phyloP scores from a whole-genome alignment of 352 stramenopile species.

The Pythium apleroticum region DNA sequence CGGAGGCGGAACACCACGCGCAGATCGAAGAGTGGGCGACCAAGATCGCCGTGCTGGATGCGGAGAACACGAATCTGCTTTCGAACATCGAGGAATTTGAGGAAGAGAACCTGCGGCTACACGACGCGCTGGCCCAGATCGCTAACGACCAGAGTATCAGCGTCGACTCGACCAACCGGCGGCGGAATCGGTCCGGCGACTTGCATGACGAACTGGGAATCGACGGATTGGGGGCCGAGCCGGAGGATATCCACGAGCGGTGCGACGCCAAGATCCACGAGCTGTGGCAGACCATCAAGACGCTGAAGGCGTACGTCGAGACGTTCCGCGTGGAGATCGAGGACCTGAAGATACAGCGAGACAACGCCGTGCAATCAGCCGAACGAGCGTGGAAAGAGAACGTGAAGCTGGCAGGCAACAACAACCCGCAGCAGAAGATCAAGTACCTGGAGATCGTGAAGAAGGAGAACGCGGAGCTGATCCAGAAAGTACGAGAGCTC shows the following conservation, averaged over 20 bases:
- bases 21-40: slow-evolving; percentile 17
- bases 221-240: slow-evolving; percentile 9
- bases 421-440: slow-evolving; percentile 72
- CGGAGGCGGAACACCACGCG: slow-evolving; percentile 5
- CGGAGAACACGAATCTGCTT: slow-evolving; percentile 19
- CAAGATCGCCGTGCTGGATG: slow-evolving; percentile 19
- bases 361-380: slow-evolving; percentile 55
- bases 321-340: slow-evolving; percentile 53
- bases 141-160: slow-evolving; percentile 1
- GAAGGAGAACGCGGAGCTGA: slow-evolving; percentile 55
- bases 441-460: slow-evolving; percentile 74
- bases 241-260: slow-evolving; percentile 37
- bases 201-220: slow-evolving; percentile 24
- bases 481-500: slow-evolving; percentile 53
- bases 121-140: slow-evolving; percentile 19
- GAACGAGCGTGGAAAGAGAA: slow-evolving; percentile 61
- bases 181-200: background rate
- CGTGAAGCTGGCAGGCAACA: slow-evolving; percentile 51
- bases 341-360: slow-evolving; percentile 48
- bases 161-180: slow-evolving; percentile 9
- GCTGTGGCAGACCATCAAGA: slow-evolving; percentile 63
- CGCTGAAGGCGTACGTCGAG: slow-evolving; percentile 61
- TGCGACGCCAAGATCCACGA: slow-evolving; percentile 71
- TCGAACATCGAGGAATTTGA: slow-evolving; percentile 21
- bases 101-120: slow-evolving; percentile 24